These are phyloP conservation scores for Chrysoporthe deuterocubensis DNA, from an alignment of 2,329 filamentous ascomycete genomes.

Conservation along the genomic window DNA sequence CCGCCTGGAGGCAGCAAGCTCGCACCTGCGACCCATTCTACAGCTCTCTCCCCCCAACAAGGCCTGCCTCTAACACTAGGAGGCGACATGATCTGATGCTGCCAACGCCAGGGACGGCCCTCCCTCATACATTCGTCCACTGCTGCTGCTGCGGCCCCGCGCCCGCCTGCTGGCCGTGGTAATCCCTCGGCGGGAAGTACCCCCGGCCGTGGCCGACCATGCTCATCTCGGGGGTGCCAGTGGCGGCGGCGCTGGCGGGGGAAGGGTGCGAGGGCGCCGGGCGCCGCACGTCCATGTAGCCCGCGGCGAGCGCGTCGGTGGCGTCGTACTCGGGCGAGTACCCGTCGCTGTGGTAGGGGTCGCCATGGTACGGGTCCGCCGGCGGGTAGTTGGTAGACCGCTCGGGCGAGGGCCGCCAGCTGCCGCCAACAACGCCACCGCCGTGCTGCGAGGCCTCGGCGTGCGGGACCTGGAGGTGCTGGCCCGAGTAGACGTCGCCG, in stretches of 20 bases:
- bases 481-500: background rate
- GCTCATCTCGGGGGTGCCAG: background rate
- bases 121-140: constrained; percentile 9
- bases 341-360: background rate
- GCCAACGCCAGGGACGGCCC: background rate
- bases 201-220: constrained; percentile 1
- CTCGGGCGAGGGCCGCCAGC: background rate
- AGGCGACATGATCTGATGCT: background rate
- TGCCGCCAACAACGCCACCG: background rate
- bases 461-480: constrained; percentile 3
- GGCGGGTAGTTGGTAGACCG: background rate
- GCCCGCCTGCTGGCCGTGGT: background rate
- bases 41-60: background rate
- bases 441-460: background rate
- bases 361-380: too few relatives aligned
- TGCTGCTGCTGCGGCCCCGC: background rate
- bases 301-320: background rate
- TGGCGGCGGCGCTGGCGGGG: background rate
- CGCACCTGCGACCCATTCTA: too few relatives aligned
- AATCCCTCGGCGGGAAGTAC: constrained; percentile 6
- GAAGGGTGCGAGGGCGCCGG: constrained; percentile 11
- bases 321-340: background rate
- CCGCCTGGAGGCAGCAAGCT: too few relatives aligned
- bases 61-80: background rate
- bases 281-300: background rate